Evolutionary conservation across 805 yeast genomes (phyloP).

Genomic region (Brettanomyces nanus): DNA sequence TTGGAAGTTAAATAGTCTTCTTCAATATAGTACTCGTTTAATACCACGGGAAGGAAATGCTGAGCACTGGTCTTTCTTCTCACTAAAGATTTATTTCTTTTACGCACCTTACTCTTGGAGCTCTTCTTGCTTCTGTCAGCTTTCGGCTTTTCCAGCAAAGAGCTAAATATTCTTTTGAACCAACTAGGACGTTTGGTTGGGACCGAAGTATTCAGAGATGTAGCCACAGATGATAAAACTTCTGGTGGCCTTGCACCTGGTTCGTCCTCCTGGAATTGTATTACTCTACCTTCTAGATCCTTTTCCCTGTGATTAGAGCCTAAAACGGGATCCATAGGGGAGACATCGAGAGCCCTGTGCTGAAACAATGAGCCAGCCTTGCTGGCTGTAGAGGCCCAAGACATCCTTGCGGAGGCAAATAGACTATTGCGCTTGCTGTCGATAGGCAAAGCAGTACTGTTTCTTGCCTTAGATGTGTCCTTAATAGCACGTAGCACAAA

Average conservation of each 20-base stretch:
- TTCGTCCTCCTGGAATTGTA: too few species aligned
- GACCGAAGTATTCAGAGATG: too few species aligned
- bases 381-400: conserved; percentile 4
- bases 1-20: conserved; percentile 10
- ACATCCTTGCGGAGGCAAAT: background rate
- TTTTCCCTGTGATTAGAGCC: background rate
- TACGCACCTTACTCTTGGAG: background rate
- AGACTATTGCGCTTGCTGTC: background rate
- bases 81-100: background rate
- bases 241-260: too few species aligned
- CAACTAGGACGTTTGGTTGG: too few species aligned
- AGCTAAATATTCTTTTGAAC: conserved; percentile 14
- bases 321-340: conserved; percentile 15
- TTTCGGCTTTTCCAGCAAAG: background rate
- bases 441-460: background rate
- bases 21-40: conserved; percentile 8
- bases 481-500: background rate
- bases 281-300: background rate
- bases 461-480: too few species aligned
- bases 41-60: background rate
- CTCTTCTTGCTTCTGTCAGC: conserved; percentile 4
- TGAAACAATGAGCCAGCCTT: conserved; percentile 9
- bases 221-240: too few species aligned
- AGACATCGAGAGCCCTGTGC: background rate
- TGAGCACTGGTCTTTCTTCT: background rate